A percentile compares a stretch with the other conserved stretches of the same genome.
Evolutionary conservation across 345 rosid species (phyloP).

Genomic region (Aurinia saxatilis): DNA sequence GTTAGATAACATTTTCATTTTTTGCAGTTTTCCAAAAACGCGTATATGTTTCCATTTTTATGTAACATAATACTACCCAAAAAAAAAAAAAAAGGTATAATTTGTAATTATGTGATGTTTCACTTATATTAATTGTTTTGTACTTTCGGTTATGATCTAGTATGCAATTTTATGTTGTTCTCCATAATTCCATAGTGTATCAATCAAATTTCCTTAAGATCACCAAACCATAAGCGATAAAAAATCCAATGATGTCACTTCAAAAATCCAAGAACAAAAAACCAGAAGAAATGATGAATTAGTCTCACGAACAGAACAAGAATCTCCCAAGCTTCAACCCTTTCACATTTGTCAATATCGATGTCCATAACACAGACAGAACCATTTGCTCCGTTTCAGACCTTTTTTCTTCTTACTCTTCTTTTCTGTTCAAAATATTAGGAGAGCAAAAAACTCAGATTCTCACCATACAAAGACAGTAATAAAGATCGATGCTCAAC

Average conservation of each 20-base stretch:
- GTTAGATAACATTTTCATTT: too few relatives aligned
- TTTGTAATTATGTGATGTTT: too few relatives aligned
- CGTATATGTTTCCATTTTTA: too few relatives aligned
- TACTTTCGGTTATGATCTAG: not conserved
- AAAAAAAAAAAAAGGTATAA: too few relatives aligned
- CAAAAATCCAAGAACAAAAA: not conserved
- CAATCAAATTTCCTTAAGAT: conserved; percentile 1
- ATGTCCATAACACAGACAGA: conserved; percentile 45
- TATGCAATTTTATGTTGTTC: not conserved
- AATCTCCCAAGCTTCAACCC: conserved; percentile 2
- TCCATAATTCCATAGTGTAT: not conserved
- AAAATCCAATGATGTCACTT: conserved; percentile 7
- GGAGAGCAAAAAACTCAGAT: conserved; percentile 12
- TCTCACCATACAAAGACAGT: not conserved
- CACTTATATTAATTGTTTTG: too few relatives aligned
- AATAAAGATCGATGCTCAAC: not conserved
- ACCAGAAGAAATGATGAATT: not conserved
- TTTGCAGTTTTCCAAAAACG: too few relatives aligned
- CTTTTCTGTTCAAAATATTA: conserved; percentile 39
- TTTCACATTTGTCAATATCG: not conserved
- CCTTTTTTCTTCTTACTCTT: conserved; percentile 47
- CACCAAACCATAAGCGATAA: conserved; percentile 18
- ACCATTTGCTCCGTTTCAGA: conserved; percentile 55
- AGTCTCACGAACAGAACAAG: not conserved
- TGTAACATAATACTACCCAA: too few relatives aligned